phyloP scores from a whole-genome alignment of 169 alveolate species.

The Miamiensis avidus region DNA sequence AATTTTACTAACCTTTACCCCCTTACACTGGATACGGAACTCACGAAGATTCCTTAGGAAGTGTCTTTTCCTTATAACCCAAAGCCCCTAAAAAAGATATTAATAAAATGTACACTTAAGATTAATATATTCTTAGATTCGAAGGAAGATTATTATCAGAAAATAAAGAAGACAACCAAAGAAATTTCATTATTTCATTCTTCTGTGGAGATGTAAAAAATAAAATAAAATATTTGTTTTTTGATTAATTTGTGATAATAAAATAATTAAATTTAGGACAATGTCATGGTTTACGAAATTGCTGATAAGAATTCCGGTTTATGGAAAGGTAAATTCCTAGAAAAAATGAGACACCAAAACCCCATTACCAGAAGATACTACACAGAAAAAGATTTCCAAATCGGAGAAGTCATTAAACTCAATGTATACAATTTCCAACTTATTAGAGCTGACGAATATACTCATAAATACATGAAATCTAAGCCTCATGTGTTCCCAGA shows the following conservation, averaged over 20 bases:
- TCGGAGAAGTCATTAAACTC: conserved; percentile 75
- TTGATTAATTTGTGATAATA: not conserved
- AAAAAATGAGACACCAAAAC: conserved; percentile 73
- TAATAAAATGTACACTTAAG: conserved; percentile 75
- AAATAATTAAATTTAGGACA: conserved; percentile 40
- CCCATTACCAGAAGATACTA: conserved; percentile 73
- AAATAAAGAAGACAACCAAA: conserved; percentile 78
- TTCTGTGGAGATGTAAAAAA: conserved; percentile 68
- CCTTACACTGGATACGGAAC: conserved; percentile 87
- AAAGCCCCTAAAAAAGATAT: conserved; percentile 76
- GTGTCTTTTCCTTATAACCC: conserved; percentile 70
- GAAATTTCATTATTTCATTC: conserved; percentile 81
- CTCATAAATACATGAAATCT: conserved; percentile 79
- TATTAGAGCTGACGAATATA: conserved; percentile 82
- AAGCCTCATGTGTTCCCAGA: conserved; percentile 79
- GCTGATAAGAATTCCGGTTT: conserved; percentile 86
- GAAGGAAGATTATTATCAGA: conserved; percentile 76
- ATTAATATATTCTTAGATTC: conserved; percentile 81
- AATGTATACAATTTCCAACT: conserved; percentile 75
- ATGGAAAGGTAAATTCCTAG: conserved; percentile 85
- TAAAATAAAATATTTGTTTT: too few species aligned
- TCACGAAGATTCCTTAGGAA: conserved; percentile 83
- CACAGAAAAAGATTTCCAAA: conserved; percentile 68
- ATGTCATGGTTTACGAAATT: conserved; percentile 76
- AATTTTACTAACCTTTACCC: conserved; percentile 77